These are phyloP conservation scores for Adansonia grandidieri DNA, from an alignment of 441 rosid genomes.

Conservation along the genomic window DNA sequence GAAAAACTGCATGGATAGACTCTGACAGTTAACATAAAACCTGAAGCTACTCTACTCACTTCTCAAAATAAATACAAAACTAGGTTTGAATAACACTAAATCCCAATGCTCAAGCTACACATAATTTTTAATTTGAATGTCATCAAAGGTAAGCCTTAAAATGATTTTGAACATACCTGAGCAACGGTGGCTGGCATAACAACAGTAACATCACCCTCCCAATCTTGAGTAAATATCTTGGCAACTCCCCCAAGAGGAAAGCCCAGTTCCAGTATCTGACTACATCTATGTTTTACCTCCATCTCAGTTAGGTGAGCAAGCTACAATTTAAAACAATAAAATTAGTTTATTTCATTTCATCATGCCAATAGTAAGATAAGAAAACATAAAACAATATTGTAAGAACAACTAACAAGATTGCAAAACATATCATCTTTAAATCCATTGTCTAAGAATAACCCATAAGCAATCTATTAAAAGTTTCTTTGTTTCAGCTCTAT, in stretches of 20 bases:
- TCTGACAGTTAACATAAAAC: background rate
- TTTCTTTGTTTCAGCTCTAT: background rate
- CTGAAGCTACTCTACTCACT: conserved; percentile 3
- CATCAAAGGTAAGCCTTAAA: background rate
- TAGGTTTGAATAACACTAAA: conserved; percentile 4
- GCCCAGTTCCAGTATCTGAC: conserved; percentile 84
- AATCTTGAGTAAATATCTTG: conserved; percentile 91
- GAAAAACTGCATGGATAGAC: background rate
- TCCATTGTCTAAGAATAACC: background rate
- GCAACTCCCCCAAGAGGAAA: conserved; percentile 93
- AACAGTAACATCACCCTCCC: conserved; percentile 98
- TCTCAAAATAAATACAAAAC: conserved; percentile 7
- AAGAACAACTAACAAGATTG: background rate
- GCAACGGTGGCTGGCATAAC: conserved; percentile 96
- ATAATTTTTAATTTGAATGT: background rate
- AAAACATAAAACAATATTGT: background rate
- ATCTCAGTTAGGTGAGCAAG: conserved; percentile 90
- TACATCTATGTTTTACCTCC: conserved; percentile 96
- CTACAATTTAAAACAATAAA: conserved; percentile 42
- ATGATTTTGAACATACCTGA: conserved; percentile 59
- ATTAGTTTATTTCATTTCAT: conserved; percentile 20
- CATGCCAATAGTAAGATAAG: background rate
- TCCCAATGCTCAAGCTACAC: background rate
- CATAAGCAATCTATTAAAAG: background rate
- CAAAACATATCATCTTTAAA: background rate